Percentiles rank a stretch among this genome's conserved stretches.
These are phyloP conservation scores for Trichosporon ovoides DNA, from an alignment of 1,284 basidiomycete species.

Conservation along the genomic window DNA sequence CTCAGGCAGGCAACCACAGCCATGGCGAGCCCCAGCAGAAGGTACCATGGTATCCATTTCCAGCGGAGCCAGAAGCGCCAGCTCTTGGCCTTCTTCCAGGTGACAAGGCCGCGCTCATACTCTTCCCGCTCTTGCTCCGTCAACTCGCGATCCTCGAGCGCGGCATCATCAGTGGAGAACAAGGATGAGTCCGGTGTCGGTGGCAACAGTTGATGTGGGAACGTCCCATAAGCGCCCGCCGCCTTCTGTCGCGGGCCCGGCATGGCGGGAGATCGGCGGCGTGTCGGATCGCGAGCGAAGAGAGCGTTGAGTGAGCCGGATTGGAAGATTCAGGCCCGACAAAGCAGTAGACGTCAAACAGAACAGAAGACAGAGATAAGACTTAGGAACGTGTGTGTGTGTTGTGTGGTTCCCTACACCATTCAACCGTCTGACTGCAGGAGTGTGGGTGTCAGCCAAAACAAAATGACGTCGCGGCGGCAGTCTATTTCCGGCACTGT, in stretches of 20 bases:
- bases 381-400: background rate
- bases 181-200: background rate
- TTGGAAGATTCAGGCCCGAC: no score
- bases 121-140: constrained; percentile 29
- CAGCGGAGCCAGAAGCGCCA: constrained; percentile 34
- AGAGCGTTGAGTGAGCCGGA: no score
- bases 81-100: constrained; percentile 24
- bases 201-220: background rate
- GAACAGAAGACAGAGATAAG: background rate
- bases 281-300: no score
- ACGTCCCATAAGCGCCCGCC: background rate
- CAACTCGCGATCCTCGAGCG: constrained; percentile 1
- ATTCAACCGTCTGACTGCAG: background rate
- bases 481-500: no score
- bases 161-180: background rate
- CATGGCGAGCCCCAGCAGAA: constrained; percentile 21
- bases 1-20: constrained; percentile 26
- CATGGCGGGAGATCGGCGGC: no score
- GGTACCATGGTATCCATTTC: constrained; percentile 29
- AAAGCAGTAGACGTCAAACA: background rate
- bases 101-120: constrained; percentile 33
- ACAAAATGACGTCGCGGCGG: no score
- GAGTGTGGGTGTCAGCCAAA: background rate
- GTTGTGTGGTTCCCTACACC: background rate
- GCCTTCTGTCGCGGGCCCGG: no score